phyloP scores from a whole-genome alignment of 192 early-diverging fungal species.

The Coemansia sp. region DNA sequence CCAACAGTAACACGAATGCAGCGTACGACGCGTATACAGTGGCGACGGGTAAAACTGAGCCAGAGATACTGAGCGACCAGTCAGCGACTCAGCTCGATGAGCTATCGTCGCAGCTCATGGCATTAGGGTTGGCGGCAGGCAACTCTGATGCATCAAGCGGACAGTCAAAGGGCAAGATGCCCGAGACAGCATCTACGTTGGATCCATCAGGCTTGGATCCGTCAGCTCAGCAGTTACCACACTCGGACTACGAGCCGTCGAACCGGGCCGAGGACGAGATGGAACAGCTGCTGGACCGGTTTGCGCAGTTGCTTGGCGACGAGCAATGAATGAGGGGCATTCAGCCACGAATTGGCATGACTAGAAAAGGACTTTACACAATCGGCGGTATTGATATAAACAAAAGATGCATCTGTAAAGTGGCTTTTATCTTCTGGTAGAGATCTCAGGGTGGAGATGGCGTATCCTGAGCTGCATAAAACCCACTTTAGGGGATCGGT shows the following conservation, averaged over 20 bases:
- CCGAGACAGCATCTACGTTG: neutral
- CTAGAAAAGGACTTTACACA: too few species aligned
- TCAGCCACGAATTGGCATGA: too few species aligned
- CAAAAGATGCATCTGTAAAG: too few species aligned
- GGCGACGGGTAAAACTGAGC: neutral
- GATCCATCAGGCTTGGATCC: neutral
- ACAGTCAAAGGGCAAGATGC: slow-evolving; percentile 23
- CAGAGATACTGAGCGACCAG: neutral
- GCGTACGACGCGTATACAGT: slow-evolving; percentile 4
- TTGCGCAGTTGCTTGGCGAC: slow-evolving; percentile 29
- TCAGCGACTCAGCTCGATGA: slow-evolving; percentile 33
- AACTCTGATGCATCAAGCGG: neutral
- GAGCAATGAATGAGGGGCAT: neutral
- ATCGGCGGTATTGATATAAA: too few species aligned
- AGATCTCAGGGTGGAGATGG: neutral
- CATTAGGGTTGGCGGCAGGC: slow-evolving; percentile 12
- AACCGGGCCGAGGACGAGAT: slow-evolving; percentile 20
- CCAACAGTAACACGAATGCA: neutral
- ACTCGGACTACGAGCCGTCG: neutral
- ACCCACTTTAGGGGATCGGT: too few species aligned
- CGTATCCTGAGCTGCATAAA: neutral
- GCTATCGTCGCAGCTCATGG: slow-evolving; percentile 31
- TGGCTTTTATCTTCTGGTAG: neutral
- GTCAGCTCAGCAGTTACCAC: neutral
- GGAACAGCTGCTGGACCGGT: slow-evolving; percentile 22